Conservation (phyloP, 805 yeast genomes). For the Scheffersomyces lignosus region DNA sequence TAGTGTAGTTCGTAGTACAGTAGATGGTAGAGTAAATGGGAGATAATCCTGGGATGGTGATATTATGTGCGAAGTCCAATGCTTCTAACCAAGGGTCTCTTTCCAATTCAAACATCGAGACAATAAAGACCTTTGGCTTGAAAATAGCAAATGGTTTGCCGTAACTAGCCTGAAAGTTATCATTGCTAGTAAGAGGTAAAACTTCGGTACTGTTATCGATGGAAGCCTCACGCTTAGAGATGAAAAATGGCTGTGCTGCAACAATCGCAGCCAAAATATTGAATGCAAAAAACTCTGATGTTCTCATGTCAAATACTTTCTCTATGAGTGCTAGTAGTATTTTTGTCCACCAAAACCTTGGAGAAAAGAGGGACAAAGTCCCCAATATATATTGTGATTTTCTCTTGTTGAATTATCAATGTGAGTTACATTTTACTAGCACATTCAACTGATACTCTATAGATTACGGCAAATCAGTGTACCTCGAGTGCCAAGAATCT, state of each 20-base stretch:
- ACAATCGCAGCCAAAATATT: neutral
- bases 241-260: neutral
- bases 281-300: neutral
- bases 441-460: too few species aligned
- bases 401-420: too few species aligned
- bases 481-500: too few species aligned
- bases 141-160: constrained; percentile 15
- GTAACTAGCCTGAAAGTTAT: neutral
- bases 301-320: too few species aligned
- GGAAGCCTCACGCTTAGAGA: neutral
- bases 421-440: too few species aligned
- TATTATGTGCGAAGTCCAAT: constrained; percentile 16
- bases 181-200: constrained; percentile 3
- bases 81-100: constrained; percentile 16
- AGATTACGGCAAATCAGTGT: too few species aligned
- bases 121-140: constrained; percentile 18
- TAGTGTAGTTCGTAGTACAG: constrained; percentile 17
- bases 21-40: constrained; percentile 16
- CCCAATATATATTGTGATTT: too few species aligned
- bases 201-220: neutral
- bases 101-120: constrained; percentile 19
- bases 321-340: too few species aligned
- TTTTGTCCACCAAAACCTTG: too few species aligned
- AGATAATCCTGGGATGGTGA: constrained; percentile 20
- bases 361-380: too few species aligned